phyloP scores from a whole-genome alignment of 371 early-diverging fungal species.

The Mucor saturninus region DNA sequence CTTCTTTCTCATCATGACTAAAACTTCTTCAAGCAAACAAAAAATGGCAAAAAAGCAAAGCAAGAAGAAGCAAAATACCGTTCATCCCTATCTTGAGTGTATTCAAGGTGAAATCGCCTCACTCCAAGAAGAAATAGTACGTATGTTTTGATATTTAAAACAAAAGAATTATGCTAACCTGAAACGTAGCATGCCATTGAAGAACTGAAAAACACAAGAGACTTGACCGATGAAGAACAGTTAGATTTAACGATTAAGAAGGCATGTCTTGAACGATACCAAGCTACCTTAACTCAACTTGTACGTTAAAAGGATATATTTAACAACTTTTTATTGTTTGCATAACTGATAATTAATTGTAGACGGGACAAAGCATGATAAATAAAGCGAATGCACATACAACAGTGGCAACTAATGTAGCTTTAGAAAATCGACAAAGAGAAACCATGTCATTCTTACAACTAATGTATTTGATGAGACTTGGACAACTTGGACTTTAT shows the following conservation, averaged over 20 bases:
- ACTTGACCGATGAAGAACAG: conserved; percentile 12
- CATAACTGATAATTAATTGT: not conserved
- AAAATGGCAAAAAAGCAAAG: conserved; percentile 1
- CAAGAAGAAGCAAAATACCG: not conserved
- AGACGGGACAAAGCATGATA: conserved; percentile 7
- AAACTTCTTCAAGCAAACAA: not conserved
- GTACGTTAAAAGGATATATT: not conserved
- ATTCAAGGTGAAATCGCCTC: conserved; percentile 30
- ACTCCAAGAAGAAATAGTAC: conserved; percentile 36
- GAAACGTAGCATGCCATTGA: conserved; percentile 8
- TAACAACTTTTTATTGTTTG: not conserved
- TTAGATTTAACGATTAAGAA: conserved; percentile 1
- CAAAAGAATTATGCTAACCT: not conserved
- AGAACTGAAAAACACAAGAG: conserved; percentile 13
- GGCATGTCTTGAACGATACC: conserved; percentile 14
- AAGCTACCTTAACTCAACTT: conserved; percentile 8
- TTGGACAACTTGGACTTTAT: conserved; percentile 45
- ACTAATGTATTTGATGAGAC: conserved; percentile 43
- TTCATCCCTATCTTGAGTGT: conserved; percentile 30
- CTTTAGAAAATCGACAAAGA: conserved; percentile 10
- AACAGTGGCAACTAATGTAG: not conserved
- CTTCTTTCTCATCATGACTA: not conserved
- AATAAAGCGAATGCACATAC: conserved; percentile 8
- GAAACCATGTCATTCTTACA: conserved; percentile 36
- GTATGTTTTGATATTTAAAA: not conserved